A percentile compares a stretch with the other conserved stretches of the same genome.
These are phyloP conservation scores for Zygnema cylindricum DNA, from an alignment of 139 green algal species.

Conservation along the genomic window DNA sequence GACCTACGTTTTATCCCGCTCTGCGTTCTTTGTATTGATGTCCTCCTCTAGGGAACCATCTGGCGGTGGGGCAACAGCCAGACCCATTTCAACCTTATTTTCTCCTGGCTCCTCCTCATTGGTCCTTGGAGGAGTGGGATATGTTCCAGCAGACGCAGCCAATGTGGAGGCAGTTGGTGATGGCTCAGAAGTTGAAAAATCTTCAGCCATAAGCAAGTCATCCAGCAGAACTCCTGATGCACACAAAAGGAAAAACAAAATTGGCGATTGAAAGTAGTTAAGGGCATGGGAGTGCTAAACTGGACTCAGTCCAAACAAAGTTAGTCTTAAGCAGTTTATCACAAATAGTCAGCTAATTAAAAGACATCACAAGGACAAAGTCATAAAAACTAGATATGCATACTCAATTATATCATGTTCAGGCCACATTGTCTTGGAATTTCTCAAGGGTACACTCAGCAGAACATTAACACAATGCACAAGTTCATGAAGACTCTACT, in stretches of 20 bases:
- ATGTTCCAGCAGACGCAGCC: constrained; percentile 16
- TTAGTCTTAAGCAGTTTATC: too few species aligned
- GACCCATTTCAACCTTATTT: neutral
- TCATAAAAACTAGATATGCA: too few species aligned
- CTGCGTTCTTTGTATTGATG: constrained; percentile 51
- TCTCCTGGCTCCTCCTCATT: neutral
- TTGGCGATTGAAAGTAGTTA: too few species aligned
- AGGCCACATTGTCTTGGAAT: too few species aligned
- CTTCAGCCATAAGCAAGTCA: constrained; percentile 77
- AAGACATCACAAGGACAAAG: too few species aligned
- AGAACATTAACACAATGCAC: too few species aligned
- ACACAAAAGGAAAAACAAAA: neutral
- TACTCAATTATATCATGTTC: too few species aligned
- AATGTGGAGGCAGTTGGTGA: neutral
- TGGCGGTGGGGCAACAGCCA: constrained; percentile 31
- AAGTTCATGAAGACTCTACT: too few species aligned
- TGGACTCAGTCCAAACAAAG: too few species aligned
- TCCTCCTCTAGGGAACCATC: constrained; percentile 19
- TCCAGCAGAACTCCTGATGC: constrained; percentile 78
- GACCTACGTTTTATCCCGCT: constrained; percentile 2
- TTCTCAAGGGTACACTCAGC: too few species aligned
- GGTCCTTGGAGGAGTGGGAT: neutral
- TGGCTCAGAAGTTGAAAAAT: constrained; percentile 35
- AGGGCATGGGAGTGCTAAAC: too few species aligned
- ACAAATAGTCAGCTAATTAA: too few species aligned